Evolutionary conservation across 257 asterid genomes (phyloP).

Genomic region (Oldenlandia corymbosa): DNA sequence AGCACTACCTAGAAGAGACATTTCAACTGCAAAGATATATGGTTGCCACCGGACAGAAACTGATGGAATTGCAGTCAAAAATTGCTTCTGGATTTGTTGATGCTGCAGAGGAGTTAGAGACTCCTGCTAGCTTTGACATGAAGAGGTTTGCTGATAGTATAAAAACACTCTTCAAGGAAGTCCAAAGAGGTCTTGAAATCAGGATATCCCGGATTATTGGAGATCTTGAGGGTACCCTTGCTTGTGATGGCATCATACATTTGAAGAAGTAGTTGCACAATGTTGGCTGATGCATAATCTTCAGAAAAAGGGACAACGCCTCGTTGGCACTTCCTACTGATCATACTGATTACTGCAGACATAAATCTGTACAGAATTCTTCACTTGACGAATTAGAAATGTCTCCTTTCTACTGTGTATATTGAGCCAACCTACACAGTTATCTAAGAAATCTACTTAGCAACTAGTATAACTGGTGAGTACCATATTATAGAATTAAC

Average conservation of each 20-base stretch:
- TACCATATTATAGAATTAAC: background rate
- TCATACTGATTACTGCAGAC: conserved; percentile 4
- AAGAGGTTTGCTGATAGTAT: conserved; percentile 62
- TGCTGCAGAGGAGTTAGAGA: conserved; percentile 39
- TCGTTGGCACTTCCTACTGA: background rate
- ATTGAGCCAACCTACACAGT: conserved; percentile 2
- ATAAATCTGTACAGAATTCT: conserved; percentile 14
- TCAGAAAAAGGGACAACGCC: background rate
- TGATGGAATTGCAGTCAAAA: conserved; percentile 66
- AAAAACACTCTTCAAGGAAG: conserved; percentile 62
- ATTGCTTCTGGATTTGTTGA: conserved; percentile 52
- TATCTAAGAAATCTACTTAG: background rate
- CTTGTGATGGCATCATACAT: conserved; percentile 73
- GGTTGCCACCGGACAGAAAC: conserved; percentile 81
- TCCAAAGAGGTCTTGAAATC: conserved; percentile 85
- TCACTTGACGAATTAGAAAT: background rate
- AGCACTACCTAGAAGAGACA: conserved; percentile 81
- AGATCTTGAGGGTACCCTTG: conserved; percentile 76
- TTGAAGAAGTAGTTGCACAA: conserved; percentile 34
- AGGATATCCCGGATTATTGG: conserved; percentile 82
- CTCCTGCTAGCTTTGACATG: conserved; percentile 66
- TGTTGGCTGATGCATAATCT: background rate
- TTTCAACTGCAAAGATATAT: conserved; percentile 85
- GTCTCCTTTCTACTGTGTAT: background rate
- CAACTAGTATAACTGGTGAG: background rate